Conservation (phyloP, 371 early-diverging fungal genomes). For the Blastocladiella emersonii region DNA sequence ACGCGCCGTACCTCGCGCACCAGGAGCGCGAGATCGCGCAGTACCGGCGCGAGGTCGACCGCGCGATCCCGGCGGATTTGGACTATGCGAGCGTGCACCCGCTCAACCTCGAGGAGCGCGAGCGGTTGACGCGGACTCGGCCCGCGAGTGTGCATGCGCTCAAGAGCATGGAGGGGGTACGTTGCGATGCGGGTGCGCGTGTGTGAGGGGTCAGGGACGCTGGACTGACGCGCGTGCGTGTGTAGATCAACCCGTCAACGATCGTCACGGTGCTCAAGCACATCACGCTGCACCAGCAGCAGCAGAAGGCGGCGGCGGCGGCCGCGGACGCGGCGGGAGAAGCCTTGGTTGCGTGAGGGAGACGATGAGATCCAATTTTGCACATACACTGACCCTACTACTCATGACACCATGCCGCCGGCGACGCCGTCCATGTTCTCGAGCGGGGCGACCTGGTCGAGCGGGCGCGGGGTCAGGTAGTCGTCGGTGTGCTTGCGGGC, state of each 20-base stretch:
- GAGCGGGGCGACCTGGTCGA: too few relatives aligned
- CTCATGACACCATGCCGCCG: too few relatives aligned
- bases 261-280: not conserved
- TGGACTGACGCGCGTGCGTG: too few relatives aligned
- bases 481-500: conserved; percentile 8
- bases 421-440: too few relatives aligned
- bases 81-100: not conserved
- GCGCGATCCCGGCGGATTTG: not conserved
- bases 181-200: not conserved
- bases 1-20: not conserved
- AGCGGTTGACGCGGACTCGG: not conserved
- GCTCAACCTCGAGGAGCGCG: not conserved
- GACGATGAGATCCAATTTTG: too few relatives aligned
- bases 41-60: not conserved
- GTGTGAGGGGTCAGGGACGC: too few relatives aligned
- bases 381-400: too few relatives aligned
- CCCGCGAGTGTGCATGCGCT: not conserved
- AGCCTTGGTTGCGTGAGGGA: too few relatives aligned
- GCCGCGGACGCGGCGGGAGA: too few relatives aligned
- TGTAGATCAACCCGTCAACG: not conserved
- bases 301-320: too few relatives aligned
- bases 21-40: not conserved
- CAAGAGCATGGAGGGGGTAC: not conserved
- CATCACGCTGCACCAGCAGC: too few relatives aligned
- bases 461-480: too few relatives aligned